Percentiles rank a stretch among this genome's conserved stretches.
Evolutionary conservation across 176 grass and related monocot genomes (phyloP).

Genomic region (Chrysopogon serrulatus): DNA sequence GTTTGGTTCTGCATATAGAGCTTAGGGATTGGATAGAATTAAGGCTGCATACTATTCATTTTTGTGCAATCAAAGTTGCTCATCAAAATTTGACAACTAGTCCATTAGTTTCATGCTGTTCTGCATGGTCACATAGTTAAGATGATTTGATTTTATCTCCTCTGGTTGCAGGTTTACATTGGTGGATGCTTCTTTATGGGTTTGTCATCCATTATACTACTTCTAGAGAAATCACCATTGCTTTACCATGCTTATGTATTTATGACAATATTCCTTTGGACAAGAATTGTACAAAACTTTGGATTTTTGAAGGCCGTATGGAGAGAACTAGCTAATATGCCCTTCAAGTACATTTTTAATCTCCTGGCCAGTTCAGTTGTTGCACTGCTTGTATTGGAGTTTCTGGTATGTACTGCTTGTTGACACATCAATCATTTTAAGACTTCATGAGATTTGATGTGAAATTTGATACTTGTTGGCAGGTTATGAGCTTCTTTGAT

Average conservation of each 20-base stretch:
- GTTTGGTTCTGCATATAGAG: neutral
- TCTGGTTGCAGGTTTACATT: conserved; percentile 65
- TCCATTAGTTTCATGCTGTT: conserved; percentile 1
- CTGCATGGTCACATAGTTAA: neutral
- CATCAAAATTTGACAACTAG: neutral
- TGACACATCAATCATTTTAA: conserved; percentile 17
- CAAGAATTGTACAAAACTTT: conserved; percentile 63
- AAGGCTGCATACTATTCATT: neutral
- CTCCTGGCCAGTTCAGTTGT: conserved; percentile 49
- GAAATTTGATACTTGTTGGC: conserved; percentile 27
- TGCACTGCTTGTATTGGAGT: conserved; percentile 76
- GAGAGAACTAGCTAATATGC: conserved; percentile 53
- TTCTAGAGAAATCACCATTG: conserved; percentile 80
- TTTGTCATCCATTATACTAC: conserved; percentile 62
- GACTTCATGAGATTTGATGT: conserved; percentile 15
- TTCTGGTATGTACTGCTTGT: conserved; percentile 60
- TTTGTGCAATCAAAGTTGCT: conserved; percentile 7
- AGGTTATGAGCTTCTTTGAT: conserved; percentile 95
- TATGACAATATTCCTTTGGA: conserved; percentile 95
- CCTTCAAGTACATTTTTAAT: conserved; percentile 64
- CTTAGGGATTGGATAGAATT: conserved; percentile 1
- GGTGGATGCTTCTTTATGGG: conserved; percentile 67
- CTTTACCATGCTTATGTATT: conserved; percentile 90
- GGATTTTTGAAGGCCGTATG: conserved; percentile 64
- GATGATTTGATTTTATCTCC: conserved; percentile 23